A percentile compares a stretch with the other conserved stretches of the same genome.
phyloP scores from a whole-genome alignment of 805 yeast genomes.

The Ogataea nakhonphanomensis region DNA sequence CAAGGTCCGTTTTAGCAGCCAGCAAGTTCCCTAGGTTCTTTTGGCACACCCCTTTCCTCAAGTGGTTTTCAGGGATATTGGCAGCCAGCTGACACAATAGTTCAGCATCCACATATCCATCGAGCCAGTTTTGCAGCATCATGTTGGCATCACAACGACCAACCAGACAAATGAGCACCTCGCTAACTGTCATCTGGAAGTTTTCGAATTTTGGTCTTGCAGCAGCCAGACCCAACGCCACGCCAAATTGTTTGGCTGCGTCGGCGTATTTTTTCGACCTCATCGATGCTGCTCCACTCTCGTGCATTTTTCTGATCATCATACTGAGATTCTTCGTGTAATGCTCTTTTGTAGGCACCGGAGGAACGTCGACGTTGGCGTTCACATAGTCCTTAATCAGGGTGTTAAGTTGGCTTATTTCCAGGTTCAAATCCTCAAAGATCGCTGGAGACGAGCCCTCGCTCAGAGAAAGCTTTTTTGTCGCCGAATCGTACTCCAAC shows the following conservation, averaged over 20 bases:
- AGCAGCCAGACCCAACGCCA: conserved; percentile 65
- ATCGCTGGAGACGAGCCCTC: conserved; percentile 21
- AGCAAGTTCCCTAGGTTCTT: conserved; percentile 59
- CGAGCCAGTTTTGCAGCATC: conserved; percentile 49
- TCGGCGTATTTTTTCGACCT: conserved; percentile 53
- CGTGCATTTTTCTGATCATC: conserved; percentile 63
- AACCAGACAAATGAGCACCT: conserved; percentile 60
- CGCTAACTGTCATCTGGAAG: conserved; percentile 69
- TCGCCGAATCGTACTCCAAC: conserved; percentile 28
- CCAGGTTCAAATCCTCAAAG: conserved; percentile 26
- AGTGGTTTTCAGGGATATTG: conserved; percentile 63
- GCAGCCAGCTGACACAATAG: conserved; percentile 57
- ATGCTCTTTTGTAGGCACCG: conserved; percentile 50
- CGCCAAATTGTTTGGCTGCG: conserved; percentile 58
- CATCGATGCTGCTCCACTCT: conserved; percentile 57
- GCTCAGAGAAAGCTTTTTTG: conserved; percentile 28
- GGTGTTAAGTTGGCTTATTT: conserved; percentile 34
- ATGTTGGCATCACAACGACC: conserved; percentile 69
- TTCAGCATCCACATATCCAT: conserved; percentile 69
- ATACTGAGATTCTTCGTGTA: conserved; percentile 54
- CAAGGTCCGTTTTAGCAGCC: conserved; percentile 63
- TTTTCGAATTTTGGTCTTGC: conserved; percentile 73
- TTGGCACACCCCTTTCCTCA: conserved; percentile 66
- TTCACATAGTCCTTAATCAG: conserved; percentile 42
- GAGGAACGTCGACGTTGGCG: conserved; percentile 47